Conservation (phyloP, 1,284 basidiomycete genomes). For the Neonothopanus nambi region DNA sequence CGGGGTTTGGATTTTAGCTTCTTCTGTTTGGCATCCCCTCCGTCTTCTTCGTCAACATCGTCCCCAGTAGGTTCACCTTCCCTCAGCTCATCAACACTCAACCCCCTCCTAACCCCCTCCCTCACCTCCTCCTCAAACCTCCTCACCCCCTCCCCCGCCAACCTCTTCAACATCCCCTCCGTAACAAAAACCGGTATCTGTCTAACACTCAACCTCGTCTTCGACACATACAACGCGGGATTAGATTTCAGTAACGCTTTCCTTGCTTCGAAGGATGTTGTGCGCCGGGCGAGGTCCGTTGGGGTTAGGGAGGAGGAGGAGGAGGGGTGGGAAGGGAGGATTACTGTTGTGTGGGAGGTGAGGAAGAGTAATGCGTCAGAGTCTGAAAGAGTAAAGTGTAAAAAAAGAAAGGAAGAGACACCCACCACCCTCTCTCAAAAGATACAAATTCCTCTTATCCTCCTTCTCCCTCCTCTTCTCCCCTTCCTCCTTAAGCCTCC, state of each 20-base stretch:
- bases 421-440: constrained; percentile 93
- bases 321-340: constrained; percentile 86
- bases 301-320: constrained; percentile 50
- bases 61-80: constrained; percentile 9
- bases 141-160: constrained; percentile 81
- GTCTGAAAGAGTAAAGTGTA: neutral
- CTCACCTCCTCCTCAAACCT: constrained; percentile 84
- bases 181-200: constrained; percentile 91
- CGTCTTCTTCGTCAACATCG: constrained; percentile 21
- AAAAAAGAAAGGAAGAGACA: constrained; percentile 14
- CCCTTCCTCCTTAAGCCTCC: constrained; percentile 83
- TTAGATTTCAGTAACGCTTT: constrained; percentile 83
- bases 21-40: constrained; percentile 25
- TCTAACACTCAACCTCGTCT: constrained; percentile 90
- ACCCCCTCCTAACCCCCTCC: constrained; percentile 55
- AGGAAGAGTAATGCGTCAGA: neutral
- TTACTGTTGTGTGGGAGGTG: too few relatives aligned
- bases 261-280: constrained; percentile 81
- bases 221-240: constrained; percentile 91
- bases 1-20: constrained; percentile 18
- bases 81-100: constrained; percentile 74
- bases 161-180: constrained; percentile 85
- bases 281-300: constrained; percentile 82
- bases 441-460: constrained; percentile 95
- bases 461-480: constrained; percentile 85